Conservation (phyloP, 176 grass and related monocot species). For the Poa pratensis region DNA sequence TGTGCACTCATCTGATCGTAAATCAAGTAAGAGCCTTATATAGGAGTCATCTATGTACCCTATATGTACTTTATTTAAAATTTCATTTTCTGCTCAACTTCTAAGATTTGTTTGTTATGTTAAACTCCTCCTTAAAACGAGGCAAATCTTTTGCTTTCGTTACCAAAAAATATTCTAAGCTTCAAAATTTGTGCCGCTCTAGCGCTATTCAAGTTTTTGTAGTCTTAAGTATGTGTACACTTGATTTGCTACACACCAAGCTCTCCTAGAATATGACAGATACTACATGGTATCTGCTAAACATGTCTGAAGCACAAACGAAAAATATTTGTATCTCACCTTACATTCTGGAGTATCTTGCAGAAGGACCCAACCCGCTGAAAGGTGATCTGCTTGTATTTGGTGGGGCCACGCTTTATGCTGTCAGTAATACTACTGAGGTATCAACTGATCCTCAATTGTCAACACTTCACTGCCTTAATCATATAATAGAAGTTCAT, state of each 20-base stretch:
- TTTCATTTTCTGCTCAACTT: background rate
- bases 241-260: background rate
- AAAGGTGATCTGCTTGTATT: slow-evolving; percentile 83
- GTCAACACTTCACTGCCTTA: background rate
- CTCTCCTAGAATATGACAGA: background rate
- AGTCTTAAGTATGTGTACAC: background rate
- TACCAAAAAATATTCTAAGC: too few species aligned
- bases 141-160: too few species aligned
- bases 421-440: slow-evolving; percentile 77
- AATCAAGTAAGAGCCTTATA: slow-evolving; percentile 50
- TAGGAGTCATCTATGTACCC: background rate
- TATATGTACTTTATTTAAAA: background rate
- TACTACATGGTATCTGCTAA: background rate
- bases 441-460: slow-evolving; percentile 40
- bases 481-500: background rate
- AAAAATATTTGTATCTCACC: background rate
- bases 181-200: background rate
- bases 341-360: slow-evolving; percentile 33
- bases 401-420: slow-evolving; percentile 76
- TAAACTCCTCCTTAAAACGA: background rate
- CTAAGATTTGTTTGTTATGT: background rate
- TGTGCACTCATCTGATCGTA: slow-evolving; percentile 64
- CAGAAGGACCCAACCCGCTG: slow-evolving; percentile 73
- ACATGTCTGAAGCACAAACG: background rate
- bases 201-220: background rate